Evolutionary conservation across 2,329 filamentous ascomycete genomes (phyloP), one percentile per base, ranked within the genome.

Genomic region (Alternaria metachromatica): DNA sequence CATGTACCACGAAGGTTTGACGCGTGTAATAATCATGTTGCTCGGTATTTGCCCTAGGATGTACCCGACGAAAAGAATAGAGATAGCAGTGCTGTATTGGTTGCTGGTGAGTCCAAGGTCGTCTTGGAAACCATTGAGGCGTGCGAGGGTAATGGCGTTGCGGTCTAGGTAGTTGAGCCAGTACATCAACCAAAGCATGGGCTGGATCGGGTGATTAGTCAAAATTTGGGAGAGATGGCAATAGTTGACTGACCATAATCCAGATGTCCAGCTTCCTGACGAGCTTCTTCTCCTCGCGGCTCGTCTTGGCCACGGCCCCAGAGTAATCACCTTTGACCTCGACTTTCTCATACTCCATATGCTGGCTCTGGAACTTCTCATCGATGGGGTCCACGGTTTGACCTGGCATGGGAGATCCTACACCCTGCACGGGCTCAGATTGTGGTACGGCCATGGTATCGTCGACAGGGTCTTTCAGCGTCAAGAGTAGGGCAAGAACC

Each of bases 131-230:
- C 87, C 87, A 72, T 87, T 86, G 50, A 91, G 81, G 11, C 85
- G 84, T 0, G 89, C 89, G 3, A 87, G 84, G 1, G 87, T 87
- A 64, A 90, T 88, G 76, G 89, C 88, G 76, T 88, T 88, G 26
- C 87, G 82, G 70, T 89, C 87, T 26, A 69, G 68, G 55, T 67
- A 76, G 50, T 46, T 46, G 15, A 58, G 44, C 43, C 43, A 58
- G 28, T 49, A 58, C 55, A 58, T 60, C 20, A 54, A 3, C 57
- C 57, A 60, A 0, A 84, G 81, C 57, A 83, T 82, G 12, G 57
- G 63, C 41, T 72, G 15, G 71, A 78, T 26, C 71, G 69, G 69
- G 4, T 80, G 74, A 8, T 46, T 46, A 46, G 20, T 15, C 20
- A 4, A 21, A 2, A 1, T 5, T 46, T 10, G 44, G 3, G 76